Conservation (phyloP, 495 filamentous ascomycete genomes). For the Neurospora sp. region DNA sequence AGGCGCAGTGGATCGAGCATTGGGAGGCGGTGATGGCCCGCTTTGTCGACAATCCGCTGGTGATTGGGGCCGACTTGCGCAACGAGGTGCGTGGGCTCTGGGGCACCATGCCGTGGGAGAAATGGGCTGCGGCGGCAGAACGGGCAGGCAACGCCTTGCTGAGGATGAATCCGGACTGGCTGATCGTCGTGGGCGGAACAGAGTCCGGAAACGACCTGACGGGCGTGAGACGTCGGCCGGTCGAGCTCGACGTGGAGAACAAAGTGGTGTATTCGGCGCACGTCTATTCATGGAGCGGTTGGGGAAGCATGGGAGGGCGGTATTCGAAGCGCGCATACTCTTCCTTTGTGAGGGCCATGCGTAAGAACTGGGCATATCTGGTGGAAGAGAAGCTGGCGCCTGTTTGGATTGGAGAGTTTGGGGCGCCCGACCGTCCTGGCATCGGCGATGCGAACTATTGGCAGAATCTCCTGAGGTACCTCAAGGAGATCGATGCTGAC, state of each 20-base stretch:
- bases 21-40: constrained; percentile 49
- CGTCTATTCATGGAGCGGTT: constrained; percentile 53
- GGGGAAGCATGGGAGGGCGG: constrained; percentile 42
- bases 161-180: constrained; percentile 45
- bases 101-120: constrained; percentile 50
- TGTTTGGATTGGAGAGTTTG: constrained; percentile 53
- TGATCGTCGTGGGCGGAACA: constrained; percentile 52
- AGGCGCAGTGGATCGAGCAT: constrained; percentile 48
- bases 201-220: constrained; percentile 48
- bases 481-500: constrained; percentile 44
- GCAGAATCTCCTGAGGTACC: constrained; percentile 43
- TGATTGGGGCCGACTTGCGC: constrained; percentile 48
- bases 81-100: constrained; percentile 53
- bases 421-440: constrained; percentile 36
- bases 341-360: constrained; percentile 47
- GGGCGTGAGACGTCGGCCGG: constrained; percentile 37
- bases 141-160: constrained; percentile 43
- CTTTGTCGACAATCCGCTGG: constrained; percentile 38
- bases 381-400: constrained; percentile 45
- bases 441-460: constrained; percentile 48
- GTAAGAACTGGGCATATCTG: constrained; percentile 51
- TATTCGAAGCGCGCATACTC: constrained; percentile 43
- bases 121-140: constrained; percentile 49
- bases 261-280: constrained; percentile 52
- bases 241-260: constrained; percentile 39